A percentile compares a stretch with the other conserved stretches of the same genome.
These are phyloP conservation scores for Brasilioporus rufonigricans DNA, from an alignment of 768 basidiomycete genomes.

Conservation along the genomic window DNA sequence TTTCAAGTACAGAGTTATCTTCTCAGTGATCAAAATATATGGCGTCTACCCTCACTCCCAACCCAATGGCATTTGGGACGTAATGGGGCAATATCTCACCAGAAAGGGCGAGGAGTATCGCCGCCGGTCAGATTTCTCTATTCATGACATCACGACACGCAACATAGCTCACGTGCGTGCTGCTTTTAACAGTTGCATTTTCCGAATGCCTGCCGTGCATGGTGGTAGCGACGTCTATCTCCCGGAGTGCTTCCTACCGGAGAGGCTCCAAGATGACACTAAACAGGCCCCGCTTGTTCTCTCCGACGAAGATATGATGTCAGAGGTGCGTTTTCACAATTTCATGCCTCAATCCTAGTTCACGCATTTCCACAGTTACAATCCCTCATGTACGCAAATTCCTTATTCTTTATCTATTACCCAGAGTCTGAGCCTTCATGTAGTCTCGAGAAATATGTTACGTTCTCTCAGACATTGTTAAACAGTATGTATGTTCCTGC, in stretches of 20 bases:
- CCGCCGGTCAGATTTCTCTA: conserved; percentile 37
- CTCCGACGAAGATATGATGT: conserved; percentile 43
- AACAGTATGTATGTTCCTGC: conserved; percentile 12
- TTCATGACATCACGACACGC: not conserved
- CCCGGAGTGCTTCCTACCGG: conserved; percentile 53
- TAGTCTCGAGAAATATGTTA: conserved; percentile 33
- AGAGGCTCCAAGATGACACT: conserved; percentile 20
- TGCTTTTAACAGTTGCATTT: conserved; percentile 39
- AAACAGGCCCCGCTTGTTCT: conserved; percentile 30
- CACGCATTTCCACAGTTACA: conserved; percentile 42
- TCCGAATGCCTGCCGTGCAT: conserved; percentile 36
- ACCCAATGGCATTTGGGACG: conserved; percentile 47
- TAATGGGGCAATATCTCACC: conserved; percentile 40
- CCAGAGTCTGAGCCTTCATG: conserved; percentile 37
- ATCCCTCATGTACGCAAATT: conserved; percentile 50
- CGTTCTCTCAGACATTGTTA: conserved; percentile 31
- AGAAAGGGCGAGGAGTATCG: conserved; percentile 52
- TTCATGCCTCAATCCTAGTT: not conserved
- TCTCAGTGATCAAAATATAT: conserved; percentile 46
- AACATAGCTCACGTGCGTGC: not conserved
- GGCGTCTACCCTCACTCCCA: conserved; percentile 51
- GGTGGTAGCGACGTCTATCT: conserved; percentile 43
- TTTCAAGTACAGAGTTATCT: not conserved
- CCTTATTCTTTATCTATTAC: not conserved
- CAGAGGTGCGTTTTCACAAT: conserved; percentile 37